A percentile compares a stretch with the other conserved stretches of the same genome.
Evolutionary conservation across 805 yeast species (phyloP).

Genomic region (Candida silvicultrix): DNA sequence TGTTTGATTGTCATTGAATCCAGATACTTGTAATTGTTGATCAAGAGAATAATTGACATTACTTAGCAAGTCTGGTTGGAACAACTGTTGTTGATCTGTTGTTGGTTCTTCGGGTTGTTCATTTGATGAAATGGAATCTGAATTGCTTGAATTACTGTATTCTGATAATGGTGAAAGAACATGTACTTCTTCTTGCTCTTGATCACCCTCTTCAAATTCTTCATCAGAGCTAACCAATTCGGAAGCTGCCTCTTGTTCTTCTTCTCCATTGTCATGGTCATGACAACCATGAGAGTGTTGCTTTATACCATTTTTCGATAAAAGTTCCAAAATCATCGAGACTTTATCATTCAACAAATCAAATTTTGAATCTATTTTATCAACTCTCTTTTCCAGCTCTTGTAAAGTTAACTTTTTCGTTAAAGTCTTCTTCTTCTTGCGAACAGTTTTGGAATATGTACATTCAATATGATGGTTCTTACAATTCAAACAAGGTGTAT

Average conservation of each 20-base stretch:
- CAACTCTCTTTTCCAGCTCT: constrained; percentile 18
- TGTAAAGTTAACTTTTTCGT: constrained; percentile 16
- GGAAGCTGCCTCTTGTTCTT: neutral
- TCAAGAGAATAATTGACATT: neutral
- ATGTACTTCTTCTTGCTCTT: neutral
- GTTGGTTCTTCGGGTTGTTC: neutral
- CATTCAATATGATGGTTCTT: constrained; percentile 80
- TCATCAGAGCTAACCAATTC: neutral
- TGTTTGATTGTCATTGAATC: neutral
- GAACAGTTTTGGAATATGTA: constrained; percentile 41
- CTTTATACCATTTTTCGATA: neutral
- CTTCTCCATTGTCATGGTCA: neutral
- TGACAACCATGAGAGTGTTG: neutral
- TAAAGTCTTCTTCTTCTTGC: constrained; percentile 14
- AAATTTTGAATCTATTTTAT: constrained; percentile 13
- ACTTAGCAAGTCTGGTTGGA: neutral
- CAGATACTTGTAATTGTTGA: neutral
- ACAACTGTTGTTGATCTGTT: neutral
- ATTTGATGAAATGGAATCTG: neutral
- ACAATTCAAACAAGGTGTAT: constrained; percentile 64
- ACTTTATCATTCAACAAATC: constrained; percentile 10
- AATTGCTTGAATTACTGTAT: neutral
- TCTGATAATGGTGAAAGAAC: neutral
- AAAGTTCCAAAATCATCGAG: constrained; percentile 4
- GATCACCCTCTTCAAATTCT: neutral